Conservation (phyloP, 2,329 filamentous ascomycete genomes). For the Aspergillus japonicus region DNA sequence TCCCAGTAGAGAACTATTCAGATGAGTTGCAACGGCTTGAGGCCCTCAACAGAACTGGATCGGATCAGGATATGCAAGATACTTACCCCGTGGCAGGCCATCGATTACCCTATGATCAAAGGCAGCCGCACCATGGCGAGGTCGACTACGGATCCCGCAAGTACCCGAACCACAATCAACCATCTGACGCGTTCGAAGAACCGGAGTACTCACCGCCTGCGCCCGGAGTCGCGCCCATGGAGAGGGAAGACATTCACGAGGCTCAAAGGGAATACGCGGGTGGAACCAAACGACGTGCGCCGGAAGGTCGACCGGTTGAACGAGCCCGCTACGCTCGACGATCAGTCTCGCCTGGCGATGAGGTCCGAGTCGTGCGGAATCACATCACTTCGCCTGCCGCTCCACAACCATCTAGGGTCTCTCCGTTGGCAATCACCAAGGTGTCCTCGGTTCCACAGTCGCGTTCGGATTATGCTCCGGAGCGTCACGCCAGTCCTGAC, state of each 20-base stretch:
- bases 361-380: slow-evolving; percentile 66
- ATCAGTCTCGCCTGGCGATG: slow-evolving; percentile 37
- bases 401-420: slow-evolving; percentile 71
- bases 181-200: slow-evolving; percentile 42
- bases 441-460: slow-evolving; percentile 53
- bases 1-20: slow-evolving; percentile 33
- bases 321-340: slow-evolving; percentile 43
- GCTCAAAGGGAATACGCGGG: slow-evolving; percentile 23
- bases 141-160: slow-evolving; percentile 20
- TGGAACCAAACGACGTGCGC: slow-evolving; percentile 38
- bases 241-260: slow-evolving; percentile 28
- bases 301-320: slow-evolving; percentile 42
- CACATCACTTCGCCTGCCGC: slow-evolving; percentile 72
- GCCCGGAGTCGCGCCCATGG: slow-evolving; percentile 36
- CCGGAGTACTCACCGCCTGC: slow-evolving; percentile 51
- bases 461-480: slow-evolving; percentile 37
- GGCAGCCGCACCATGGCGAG: slow-evolving; percentile 28
- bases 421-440: slow-evolving; percentile 56
- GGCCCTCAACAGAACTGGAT: slow-evolving; percentile 36
- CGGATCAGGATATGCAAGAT: slow-evolving; percentile 41
- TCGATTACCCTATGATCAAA: slow-evolving; percentile 30
- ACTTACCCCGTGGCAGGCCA: slow-evolving; percentile 41
- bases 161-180: slow-evolving; percentile 23
- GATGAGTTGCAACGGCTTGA: slow-evolving; percentile 40
- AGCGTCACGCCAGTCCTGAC: slow-evolving; percentile 45